phyloP scores from a whole-genome alignment of 805 yeast species.

The Yamadazyma scolyti region DNA sequence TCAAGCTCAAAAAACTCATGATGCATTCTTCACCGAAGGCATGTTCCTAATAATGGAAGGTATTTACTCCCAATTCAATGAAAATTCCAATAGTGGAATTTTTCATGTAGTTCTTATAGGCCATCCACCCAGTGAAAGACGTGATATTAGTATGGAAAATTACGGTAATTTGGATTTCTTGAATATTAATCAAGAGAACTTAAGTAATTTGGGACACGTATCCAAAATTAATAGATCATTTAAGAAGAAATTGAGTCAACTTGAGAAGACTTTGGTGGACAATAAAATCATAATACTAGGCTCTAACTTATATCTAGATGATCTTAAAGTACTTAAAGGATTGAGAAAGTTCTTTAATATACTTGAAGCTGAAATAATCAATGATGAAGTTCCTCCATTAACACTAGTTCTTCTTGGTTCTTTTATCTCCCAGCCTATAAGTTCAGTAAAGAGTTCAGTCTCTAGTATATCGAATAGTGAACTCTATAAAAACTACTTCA shows the following conservation, averaged over 20 bases:
- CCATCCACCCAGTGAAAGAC: conserved; percentile 84
- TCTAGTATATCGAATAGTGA: conserved; percentile 49
- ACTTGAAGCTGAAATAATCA: conserved; percentile 32
- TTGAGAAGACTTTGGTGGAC: conserved; percentile 54
- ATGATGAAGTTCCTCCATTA: conserved; percentile 45
- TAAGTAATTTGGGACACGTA: conserved; percentile 27
- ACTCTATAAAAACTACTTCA: conserved; percentile 65
- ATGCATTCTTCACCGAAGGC: conserved; percentile 69
- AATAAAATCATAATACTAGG: conserved; percentile 74
- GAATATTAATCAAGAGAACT: conserved; percentile 34
- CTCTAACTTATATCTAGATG: conserved; percentile 65
- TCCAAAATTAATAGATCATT: conserved; percentile 62
- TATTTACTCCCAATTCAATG: conserved; percentile 65
- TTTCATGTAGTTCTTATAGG: conserved; percentile 75
- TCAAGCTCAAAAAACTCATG: conserved; percentile 59
- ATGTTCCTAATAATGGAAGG: conserved; percentile 83
- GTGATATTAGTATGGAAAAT: conserved; percentile 62
- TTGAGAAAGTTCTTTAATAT: conserved; percentile 57
- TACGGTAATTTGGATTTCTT: conserved; percentile 77
- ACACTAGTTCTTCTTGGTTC: conserved; percentile 82
- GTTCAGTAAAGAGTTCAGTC: conserved; percentile 49
- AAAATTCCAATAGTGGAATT: conserved; percentile 32
- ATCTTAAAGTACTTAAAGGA: conserved; percentile 55
- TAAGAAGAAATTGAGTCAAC: conserved; percentile 46
- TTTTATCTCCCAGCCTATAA: conserved; percentile 64